Evolutionary conservation across 2,329 filamentous ascomycete species (phyloP).

Genomic region (Septoria linicola): DNA sequence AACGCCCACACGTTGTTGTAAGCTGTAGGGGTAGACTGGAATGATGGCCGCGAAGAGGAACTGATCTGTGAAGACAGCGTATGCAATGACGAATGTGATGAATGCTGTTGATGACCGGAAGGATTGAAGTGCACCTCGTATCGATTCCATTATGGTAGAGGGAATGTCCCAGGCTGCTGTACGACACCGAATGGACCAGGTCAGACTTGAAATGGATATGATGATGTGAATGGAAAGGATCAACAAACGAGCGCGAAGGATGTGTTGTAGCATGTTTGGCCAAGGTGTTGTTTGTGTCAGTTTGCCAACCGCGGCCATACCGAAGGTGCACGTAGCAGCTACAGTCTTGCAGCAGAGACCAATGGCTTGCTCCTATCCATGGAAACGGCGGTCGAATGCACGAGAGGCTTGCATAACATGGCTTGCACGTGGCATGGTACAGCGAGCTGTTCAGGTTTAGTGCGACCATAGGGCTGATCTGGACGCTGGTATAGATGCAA

Average conservation of each 20-base stretch:
- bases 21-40: conserved; percentile 24
- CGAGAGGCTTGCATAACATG: background rate
- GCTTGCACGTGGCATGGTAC: conserved; percentile 7
- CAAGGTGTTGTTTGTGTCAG: background rate
- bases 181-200: no score
- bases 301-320: conserved; percentile 5
- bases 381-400: background rate
- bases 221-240: background rate
- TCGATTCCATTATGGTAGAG: conserved; percentile 1
- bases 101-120: conserved; percentile 26
- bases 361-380: background rate
- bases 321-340: background rate
- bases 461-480: conserved; percentile 12
- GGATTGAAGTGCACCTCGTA: conserved; percentile 5
- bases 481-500: background rate
- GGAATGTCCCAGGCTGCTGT: background rate
- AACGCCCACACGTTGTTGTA: conserved; percentile 19
- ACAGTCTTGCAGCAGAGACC: background rate
- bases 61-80: conserved; percentile 30
- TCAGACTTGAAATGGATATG: background rate
- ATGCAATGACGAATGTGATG: conserved; percentile 28
- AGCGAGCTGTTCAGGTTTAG: background rate
- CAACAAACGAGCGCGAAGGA: background rate
- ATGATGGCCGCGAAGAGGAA: conserved; percentile 30
- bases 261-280: background rate